phyloP scores from a whole-genome alignment of 257 asterid species.

The Solanum sejunctum region DNA sequence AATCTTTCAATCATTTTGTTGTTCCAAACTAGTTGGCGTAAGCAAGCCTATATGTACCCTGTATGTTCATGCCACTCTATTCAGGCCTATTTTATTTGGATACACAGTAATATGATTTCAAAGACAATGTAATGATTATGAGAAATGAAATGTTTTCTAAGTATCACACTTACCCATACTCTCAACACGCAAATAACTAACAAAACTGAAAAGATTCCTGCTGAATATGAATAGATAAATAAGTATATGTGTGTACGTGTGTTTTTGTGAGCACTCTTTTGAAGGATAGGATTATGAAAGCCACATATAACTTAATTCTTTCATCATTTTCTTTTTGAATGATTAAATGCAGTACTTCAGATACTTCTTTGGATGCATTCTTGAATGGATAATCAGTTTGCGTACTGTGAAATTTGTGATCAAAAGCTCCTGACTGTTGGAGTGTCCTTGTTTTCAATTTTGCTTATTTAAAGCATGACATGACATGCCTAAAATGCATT shows the following conservation, averaged over 20 bases:
- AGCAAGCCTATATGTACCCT: not conserved
- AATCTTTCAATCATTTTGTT: not conserved
- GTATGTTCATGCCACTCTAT: not conserved
- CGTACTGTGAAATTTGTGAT: not conserved
- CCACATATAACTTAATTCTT: not conserved
- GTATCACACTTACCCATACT: not conserved
- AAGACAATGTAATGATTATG: not conserved
- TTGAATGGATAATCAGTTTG: not conserved
- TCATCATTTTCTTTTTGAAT: not conserved
- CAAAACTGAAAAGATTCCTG: not conserved
- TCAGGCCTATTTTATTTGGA: not conserved
- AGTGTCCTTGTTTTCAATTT: not conserved
- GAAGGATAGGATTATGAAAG: not conserved
- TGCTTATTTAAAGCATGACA: not conserved
- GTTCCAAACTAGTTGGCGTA: not conserved
- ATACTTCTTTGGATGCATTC: not conserved
- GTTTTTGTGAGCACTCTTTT: not conserved
- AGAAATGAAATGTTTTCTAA: not conserved
- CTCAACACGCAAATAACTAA: not conserved
- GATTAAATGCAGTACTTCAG: not conserved
- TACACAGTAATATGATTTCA: not conserved
- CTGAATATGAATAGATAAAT: not conserved
- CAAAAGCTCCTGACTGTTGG: not conserved
- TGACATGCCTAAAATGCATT: not conserved
- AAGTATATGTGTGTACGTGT: not conserved